Conservation (phyloP, 805 yeast species). For the Kockiozyma suomiensis region DNA sequence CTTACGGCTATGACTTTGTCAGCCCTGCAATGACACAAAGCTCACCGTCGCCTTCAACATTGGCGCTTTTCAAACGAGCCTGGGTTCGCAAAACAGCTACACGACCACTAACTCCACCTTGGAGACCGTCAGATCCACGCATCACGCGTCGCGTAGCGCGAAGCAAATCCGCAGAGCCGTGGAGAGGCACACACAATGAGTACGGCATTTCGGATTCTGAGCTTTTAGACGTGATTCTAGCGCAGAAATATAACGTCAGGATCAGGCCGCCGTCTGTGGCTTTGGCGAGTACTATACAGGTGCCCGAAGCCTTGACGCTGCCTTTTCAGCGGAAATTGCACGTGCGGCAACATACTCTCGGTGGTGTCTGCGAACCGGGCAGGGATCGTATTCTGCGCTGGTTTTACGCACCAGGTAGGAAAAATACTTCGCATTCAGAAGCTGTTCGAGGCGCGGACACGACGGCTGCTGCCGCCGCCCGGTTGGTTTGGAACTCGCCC, state of each 20-base stretch:
- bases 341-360: constrained; percentile 8
- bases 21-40: no score
- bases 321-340: constrained; percentile 23
- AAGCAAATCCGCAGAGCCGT: not conserved
- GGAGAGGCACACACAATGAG: constrained; percentile 23
- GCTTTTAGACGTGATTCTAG: constrained; percentile 19
- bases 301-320: constrained; percentile 9
- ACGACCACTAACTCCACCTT: constrained; percentile 9
- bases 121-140: constrained; percentile 6
- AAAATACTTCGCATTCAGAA: constrained; percentile 6
- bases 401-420: constrained; percentile 9
- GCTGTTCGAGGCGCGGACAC: constrained; percentile 15
- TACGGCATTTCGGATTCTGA: constrained; percentile 30
- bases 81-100: not conserved
- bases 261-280: constrained; percentile 8
- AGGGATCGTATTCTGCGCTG: not conserved
- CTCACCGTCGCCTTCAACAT: not conserved
- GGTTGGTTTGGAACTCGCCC: not conserved
- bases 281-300: constrained; percentile 3
- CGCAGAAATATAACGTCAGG: constrained; percentile 16
- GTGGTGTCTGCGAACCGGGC: constrained; percentile 11
- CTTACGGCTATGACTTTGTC: not conserved
- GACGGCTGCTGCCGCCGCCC: not conserved
- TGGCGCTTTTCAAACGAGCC: not conserved
- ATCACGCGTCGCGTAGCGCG: not conserved